Conservation (phyloP, 2,329 filamentous ascomycete species). For the Pseudogymnoascus sp. region DNA sequence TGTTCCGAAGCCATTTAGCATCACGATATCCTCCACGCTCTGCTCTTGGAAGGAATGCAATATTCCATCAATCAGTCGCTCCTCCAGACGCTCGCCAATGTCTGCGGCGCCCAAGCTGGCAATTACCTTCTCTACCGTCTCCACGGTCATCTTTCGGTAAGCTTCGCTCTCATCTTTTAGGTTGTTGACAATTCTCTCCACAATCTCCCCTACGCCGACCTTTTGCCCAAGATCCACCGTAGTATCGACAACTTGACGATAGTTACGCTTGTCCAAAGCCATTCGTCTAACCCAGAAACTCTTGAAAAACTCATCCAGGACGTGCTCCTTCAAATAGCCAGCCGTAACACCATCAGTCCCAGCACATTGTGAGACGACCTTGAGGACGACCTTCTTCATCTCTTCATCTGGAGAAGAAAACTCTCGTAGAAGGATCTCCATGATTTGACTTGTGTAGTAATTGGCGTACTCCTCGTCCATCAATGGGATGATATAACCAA, state of each 20-base stretch:
- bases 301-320: constrained; percentile 95
- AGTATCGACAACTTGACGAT: constrained; percentile 94
- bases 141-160: constrained; percentile 98
- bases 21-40: constrained; percentile 88
- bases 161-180: constrained; percentile 97
- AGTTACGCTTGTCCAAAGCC: constrained; percentile 96
- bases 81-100: constrained; percentile 84
- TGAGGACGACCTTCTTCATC: constrained; percentile 99
- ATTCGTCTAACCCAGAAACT: constrained; percentile 97
- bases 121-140: constrained; percentile 94
- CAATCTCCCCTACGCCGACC: constrained; percentile 91
- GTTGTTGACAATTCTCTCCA: constrained; percentile 87
- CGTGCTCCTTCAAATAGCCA: constrained; percentile 88
- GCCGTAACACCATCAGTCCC: constrained; percentile 92
- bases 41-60: constrained; percentile 97
- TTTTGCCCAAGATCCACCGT: constrained; percentile 96
- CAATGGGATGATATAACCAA: constrained; percentile 94
- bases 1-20: constrained; percentile 95
- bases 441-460: constrained; percentile 97
- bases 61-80: constrained; percentile 89
- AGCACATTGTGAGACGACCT: constrained; percentile 93
- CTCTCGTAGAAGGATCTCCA: constrained; percentile 94
- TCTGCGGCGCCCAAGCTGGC: constrained; percentile 89
- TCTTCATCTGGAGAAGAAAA: constrained; percentile 97
- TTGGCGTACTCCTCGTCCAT: constrained; percentile 99